Percentiles rank a stretch among this genome's conserved stretches.
These are phyloP conservation scores for Pichia exigua DNA, from an alignment of 805 yeast genomes.

Conservation along the genomic window DNA sequence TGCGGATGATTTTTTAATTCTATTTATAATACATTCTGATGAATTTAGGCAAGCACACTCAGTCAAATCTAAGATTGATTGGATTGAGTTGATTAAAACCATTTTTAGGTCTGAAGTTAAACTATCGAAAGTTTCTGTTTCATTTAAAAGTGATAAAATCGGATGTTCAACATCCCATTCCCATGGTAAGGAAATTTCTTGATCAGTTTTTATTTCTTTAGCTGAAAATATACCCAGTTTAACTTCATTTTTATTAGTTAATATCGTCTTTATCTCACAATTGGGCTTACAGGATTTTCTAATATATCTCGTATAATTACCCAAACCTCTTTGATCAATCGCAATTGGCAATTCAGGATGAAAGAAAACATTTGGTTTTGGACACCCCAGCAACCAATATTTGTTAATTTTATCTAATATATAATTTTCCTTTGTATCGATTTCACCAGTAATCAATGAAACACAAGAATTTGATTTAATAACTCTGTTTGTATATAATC, in stretches of 20 bases:
- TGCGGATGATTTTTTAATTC: conserved; percentile 55
- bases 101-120: conserved; percentile 46
- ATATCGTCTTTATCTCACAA: conserved; percentile 50
- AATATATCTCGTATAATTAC: conserved; percentile 67
- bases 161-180: conserved; percentile 84
- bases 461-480: conserved; percentile 44
- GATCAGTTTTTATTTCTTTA: conserved; percentile 49
- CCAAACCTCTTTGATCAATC: conserved; percentile 73
- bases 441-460: conserved; percentile 63
- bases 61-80: conserved; percentile 49
- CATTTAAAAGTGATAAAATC: conserved; percentile 41
- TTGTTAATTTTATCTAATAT: conserved; percentile 63
- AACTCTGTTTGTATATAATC: conserved; percentile 39
- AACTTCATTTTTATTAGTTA: conserved; percentile 31
- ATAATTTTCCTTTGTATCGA: conserved; percentile 60
- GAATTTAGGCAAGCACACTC: conserved; percentile 54
- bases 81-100: conserved; percentile 51
- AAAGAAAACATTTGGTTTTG: conserved; percentile 49
- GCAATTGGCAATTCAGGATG: conserved; percentile 55
- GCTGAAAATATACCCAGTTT: conserved; percentile 52
- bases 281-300: conserved; percentile 75
- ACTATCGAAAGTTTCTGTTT: conserved; percentile 44
- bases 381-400: conserved; percentile 66
- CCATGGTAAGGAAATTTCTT: conserved; percentile 78
- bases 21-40: conserved; percentile 48